phyloP scores from a whole-genome alignment of 192 early-diverging fungal genomes.

The Entrophospora sp. region DNA sequence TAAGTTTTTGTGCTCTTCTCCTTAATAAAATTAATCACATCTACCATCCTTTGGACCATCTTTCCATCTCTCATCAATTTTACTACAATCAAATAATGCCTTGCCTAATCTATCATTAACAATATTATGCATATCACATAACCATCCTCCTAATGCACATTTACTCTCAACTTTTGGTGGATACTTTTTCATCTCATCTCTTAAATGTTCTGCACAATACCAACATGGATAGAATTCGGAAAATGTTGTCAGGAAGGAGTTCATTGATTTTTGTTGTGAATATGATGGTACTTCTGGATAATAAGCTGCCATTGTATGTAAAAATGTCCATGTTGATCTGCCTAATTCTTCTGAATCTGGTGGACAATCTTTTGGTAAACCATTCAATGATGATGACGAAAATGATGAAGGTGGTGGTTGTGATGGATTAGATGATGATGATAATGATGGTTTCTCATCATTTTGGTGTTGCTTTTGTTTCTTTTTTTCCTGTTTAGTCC shows the following conservation, averaged over 20 bases:
- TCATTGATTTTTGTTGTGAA: constrained; percentile 69
- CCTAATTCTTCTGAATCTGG: constrained; percentile 79
- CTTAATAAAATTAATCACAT: constrained; percentile 55
- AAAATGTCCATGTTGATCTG: constrained; percentile 89
- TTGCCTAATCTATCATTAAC: constrained; percentile 88
- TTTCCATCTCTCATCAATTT: constrained; percentile 89
- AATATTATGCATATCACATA: constrained; percentile 93
- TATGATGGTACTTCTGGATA: constrained; percentile 74
- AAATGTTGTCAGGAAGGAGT: constrained; percentile 61
- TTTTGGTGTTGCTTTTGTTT: constrained; percentile 22
- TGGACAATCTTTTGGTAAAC: constrained; percentile 51
- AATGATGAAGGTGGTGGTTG: background rate
- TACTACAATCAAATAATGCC: constrained; percentile 85
- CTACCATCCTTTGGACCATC: constrained; percentile 67
- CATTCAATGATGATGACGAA: background rate
- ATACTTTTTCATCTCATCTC: constrained; percentile 58
- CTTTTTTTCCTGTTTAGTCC: constrained; percentile 50
- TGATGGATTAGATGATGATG: constrained; percentile 18
- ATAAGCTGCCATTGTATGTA: constrained; percentile 96
- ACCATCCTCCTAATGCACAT: constrained; percentile 66
- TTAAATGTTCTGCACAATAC: constrained; percentile 79
- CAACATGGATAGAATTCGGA: constrained; percentile 89
- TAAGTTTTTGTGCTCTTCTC: too few species aligned
- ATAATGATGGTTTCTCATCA: constrained; percentile 4
- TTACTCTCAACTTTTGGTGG: constrained; percentile 73